Percentiles rank a stretch among this genome's conserved stretches.
phyloP scores from a whole-genome alignment of 78 protist genomes.

The Tieghemostelium lacteum region DNA sequence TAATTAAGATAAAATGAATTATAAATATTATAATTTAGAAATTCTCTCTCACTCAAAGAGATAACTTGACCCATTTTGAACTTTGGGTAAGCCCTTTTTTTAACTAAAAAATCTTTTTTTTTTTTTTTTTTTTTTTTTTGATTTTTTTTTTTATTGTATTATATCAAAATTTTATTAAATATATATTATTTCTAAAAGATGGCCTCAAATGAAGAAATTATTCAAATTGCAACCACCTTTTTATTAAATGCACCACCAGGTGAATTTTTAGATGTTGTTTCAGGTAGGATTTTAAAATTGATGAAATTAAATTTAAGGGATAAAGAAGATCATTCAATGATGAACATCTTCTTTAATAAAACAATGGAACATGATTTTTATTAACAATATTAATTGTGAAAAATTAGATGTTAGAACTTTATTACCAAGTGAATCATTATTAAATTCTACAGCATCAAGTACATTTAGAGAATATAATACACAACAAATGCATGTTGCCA shows the following conservation, averaged over 20 bases:
- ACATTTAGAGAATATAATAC: constrained; percentile 82
- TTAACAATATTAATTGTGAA: not conserved
- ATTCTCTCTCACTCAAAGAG: too few relatives aligned
- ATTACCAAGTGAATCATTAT: constrained; percentile 73
- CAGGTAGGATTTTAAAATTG: constrained; percentile 44
- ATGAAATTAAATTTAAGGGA: too few relatives aligned
- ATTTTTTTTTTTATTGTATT: too few relatives aligned
- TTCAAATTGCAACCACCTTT: constrained; percentile 80
- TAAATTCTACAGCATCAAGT: constrained; percentile 73
- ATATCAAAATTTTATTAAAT: too few relatives aligned
- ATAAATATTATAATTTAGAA: too few relatives aligned
- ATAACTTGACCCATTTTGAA: too few relatives aligned
- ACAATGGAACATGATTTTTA: not conserved
- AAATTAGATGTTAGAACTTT: constrained; percentile 74
- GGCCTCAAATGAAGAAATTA: constrained; percentile 80
- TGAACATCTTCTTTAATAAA: too few relatives aligned
- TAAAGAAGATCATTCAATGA: not conserved
- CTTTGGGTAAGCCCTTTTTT: too few relatives aligned
- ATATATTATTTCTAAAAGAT: too few relatives aligned
- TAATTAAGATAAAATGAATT: too few relatives aligned
- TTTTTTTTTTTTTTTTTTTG: too few relatives aligned
- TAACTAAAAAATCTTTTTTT: too few relatives aligned
- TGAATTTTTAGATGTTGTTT: constrained; percentile 86
- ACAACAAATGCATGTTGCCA: constrained; percentile 69
- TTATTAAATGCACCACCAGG: constrained; percentile 87